Conservation (phyloP, 257 asterid species). For the Ligustrum vulgare region DNA sequence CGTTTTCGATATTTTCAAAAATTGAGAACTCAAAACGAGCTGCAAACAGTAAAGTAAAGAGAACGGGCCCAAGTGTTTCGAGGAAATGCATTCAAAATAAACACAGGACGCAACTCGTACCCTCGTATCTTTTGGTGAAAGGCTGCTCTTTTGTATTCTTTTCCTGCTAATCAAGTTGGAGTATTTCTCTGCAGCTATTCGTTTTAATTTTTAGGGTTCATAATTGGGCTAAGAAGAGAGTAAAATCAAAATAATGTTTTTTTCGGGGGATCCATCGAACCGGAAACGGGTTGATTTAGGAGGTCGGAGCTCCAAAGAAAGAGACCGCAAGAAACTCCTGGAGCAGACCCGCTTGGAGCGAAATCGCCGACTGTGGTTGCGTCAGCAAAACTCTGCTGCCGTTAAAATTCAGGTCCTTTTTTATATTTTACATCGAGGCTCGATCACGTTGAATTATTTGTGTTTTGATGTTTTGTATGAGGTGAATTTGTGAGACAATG, state of each 20-base stretch:
- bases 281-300: conserved; percentile 96
- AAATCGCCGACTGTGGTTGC: conserved; percentile 64
- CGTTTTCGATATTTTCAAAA: too few relatives aligned
- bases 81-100: too few relatives aligned
- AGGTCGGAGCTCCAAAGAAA: conserved; percentile 95
- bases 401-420: conserved; percentile 68
- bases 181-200: not conserved
- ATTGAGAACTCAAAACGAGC: too few relatives aligned
- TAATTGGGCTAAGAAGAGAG: conserved; percentile 31
- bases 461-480: not conserved
- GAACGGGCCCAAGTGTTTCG: too few relatives aligned
- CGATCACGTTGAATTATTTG: not conserved
- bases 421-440: conserved; percentile 6
- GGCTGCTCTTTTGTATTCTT: not conserved
- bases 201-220: not conserved
- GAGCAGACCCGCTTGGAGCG: conserved; percentile 90
- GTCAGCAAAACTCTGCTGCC: conserved; percentile 88
- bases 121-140: not conserved
- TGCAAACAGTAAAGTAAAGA: too few relatives aligned
- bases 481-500: not conserved
- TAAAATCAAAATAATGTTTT: conserved; percentile 49
- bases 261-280: conserved; percentile 84
- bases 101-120: not conserved
- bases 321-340: conserved; percentile 87
- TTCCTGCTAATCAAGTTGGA: not conserved